These are phyloP conservation scores for Tricholoma sp. DNA, from an alignment of 768 basidiomycete genomes.

Conservation along the genomic window DNA sequence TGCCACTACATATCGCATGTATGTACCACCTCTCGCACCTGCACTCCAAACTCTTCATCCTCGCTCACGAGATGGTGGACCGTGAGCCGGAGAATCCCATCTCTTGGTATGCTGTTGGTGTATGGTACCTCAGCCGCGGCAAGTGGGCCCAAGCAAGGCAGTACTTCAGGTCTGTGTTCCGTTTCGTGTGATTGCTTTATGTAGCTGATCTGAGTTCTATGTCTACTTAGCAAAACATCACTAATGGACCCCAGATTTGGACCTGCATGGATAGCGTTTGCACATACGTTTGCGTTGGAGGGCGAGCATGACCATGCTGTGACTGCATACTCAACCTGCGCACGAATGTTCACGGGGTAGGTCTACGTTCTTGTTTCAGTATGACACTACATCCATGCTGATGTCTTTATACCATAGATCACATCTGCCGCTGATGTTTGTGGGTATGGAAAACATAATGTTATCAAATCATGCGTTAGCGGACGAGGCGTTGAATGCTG, in stretches of 20 bases:
- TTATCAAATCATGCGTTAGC: conserved; percentile 79
- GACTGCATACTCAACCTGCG: conserved; percentile 96
- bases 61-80: conserved; percentile 95
- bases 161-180: conserved; percentile 74
- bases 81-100: conserved; percentile 88
- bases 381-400: not conserved
- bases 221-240: conserved; percentile 74
- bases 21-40: conserved; percentile 94
- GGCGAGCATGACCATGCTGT: conserved; percentile 99
- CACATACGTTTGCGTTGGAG: conserved; percentile 94
- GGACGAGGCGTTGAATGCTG: conserved; percentile 83
- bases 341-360: conserved; percentile 91
- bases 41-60: conserved; percentile 89
- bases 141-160: conserved; percentile 91
- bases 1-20: conserved; percentile 95
- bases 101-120: conserved; percentile 98
- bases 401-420: conserved; percentile 49
- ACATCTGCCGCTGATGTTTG: conserved; percentile 90
- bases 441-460: conserved; percentile 97
- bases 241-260: conserved; percentile 95
- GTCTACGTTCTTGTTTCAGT: conserved; percentile 12
- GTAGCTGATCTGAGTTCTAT: conserved; percentile 4
- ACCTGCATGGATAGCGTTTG: conserved; percentile 97
- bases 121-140: conserved; percentile 87
- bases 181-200: not conserved